These are phyloP conservation scores for Arabidopsis suecica DNA, from an alignment of 345 rosid genomes.

Conservation along the genomic window DNA sequence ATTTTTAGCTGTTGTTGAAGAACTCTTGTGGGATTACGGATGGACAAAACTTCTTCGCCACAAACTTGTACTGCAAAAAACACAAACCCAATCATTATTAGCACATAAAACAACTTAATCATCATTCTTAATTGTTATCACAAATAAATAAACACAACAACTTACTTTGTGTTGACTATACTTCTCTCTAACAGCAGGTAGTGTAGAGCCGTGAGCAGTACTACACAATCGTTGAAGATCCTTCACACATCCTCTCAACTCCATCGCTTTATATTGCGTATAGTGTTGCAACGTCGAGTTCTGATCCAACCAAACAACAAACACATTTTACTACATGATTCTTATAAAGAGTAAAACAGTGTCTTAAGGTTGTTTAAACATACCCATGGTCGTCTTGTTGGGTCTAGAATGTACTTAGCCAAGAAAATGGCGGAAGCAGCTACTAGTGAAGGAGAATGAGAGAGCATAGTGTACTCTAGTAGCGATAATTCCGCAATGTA, in stretches of 20 bases:
- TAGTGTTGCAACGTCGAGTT: slow-evolving; percentile 82
- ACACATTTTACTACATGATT: neutral
- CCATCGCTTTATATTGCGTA: slow-evolving; percentile 72
- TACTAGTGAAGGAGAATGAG: slow-evolving; percentile 73
- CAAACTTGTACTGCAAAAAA: slow-evolving; percentile 49
- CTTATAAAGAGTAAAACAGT: neutral
- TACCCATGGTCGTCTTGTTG: slow-evolving; percentile 94
- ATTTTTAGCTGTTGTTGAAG: slow-evolving; percentile 50
- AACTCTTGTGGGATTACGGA: slow-evolving; percentile 70
- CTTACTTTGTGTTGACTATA: slow-evolving; percentile 93
- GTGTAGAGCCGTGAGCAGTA: slow-evolving; percentile 56
- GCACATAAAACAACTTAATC: neutral
- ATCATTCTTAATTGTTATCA: neutral
- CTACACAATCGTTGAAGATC: slow-evolving; percentile 75
- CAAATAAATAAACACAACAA: neutral
- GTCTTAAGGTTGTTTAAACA: slow-evolving; percentile 12
- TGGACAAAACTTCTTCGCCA: slow-evolving; percentile 85
- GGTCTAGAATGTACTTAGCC: slow-evolving; percentile 77
- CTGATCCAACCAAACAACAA: slow-evolving; percentile 48
- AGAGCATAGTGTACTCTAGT: slow-evolving; percentile 82
- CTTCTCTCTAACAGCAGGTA: slow-evolving; percentile 88
- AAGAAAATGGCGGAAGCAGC: slow-evolving; percentile 93
- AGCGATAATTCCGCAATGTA: slow-evolving; percentile 81
- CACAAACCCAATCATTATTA: neutral
- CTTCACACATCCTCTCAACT: slow-evolving; percentile 68